These are phyloP conservation scores for Dryas alaskensis DNA, from an alignment of 306 rosid species.

Conservation along the genomic window DNA sequence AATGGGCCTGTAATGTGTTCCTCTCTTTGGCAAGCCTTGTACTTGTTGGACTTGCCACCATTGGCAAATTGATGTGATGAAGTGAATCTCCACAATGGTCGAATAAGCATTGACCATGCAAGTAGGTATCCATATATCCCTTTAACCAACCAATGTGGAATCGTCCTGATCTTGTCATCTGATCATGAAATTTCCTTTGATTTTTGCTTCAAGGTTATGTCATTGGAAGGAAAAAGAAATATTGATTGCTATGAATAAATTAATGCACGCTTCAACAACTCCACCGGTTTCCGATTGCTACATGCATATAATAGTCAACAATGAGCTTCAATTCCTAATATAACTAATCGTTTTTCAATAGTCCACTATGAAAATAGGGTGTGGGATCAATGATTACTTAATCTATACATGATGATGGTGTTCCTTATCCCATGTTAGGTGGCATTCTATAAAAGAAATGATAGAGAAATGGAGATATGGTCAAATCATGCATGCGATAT, in stretches of 20 bases:
- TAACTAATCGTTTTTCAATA: constrained; percentile 7
- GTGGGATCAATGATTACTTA: neutral
- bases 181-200: neutral
- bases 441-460: neutral
- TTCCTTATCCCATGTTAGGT: constrained; percentile 6
- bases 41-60: too few relatives aligned
- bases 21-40: too few relatives aligned
- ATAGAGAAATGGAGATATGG: neutral
- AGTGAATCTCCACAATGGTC: too few relatives aligned
- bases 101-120: neutral
- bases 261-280: constrained; percentile 11
- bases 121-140: neutral
- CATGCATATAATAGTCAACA: neutral
- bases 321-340: neutral
- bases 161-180: too few relatives aligned
- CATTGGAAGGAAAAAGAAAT: neutral
- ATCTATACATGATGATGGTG: constrained; percentile 2
- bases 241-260: neutral
- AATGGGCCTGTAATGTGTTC: too few relatives aligned
- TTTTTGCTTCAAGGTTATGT: neutral
- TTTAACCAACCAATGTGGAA: neutral
- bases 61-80: too few relatives aligned
- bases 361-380: neutral
- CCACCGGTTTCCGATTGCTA: constrained; percentile 8
- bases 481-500: constrained; percentile 7